phyloP scores from a whole-genome alignment of 2,329 filamentous ascomycete species.

The Paradendryphiella salina region DNA sequence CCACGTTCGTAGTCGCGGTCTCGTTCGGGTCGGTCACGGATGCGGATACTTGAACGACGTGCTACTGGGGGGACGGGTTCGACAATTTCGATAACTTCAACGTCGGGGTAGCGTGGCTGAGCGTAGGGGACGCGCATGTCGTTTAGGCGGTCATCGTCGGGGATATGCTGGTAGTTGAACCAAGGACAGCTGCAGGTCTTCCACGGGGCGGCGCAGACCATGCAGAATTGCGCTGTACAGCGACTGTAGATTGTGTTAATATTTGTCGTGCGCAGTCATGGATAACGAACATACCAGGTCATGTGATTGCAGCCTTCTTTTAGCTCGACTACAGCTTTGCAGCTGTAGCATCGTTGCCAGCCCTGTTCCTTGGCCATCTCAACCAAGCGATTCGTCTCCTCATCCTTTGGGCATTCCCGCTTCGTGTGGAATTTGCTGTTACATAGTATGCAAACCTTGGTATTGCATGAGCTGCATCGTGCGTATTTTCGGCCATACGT shows the following conservation, averaged over 20 bases:
- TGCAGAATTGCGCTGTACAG: constrained; percentile 84
- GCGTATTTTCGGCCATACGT: constrained; percentile 63
- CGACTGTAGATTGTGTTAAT: constrained; percentile 54
- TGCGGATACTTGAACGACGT: constrained; percentile 33
- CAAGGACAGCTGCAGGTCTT: constrained; percentile 80
- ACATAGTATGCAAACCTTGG: constrained; percentile 74
- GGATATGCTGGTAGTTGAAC: constrained; percentile 65
- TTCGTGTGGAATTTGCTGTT: constrained; percentile 71
- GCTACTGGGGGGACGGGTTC: constrained; percentile 29
- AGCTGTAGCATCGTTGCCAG: constrained; percentile 76
- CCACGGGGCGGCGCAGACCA: constrained; percentile 81
- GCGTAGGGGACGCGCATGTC: constrained; percentile 42
- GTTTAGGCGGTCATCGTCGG: constrained; percentile 58
- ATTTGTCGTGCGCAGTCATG: constrained; percentile 6
- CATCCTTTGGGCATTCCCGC: constrained; percentile 71
- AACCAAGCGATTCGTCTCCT: constrained; percentile 66
- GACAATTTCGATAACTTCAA: constrained; percentile 40
- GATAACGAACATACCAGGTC: constrained; percentile 67
- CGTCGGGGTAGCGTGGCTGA: constrained; percentile 25
- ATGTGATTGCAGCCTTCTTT: constrained; percentile 87
- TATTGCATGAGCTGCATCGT: constrained; percentile 71
- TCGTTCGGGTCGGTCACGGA: constrained; percentile 31
- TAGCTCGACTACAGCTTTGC: constrained; percentile 73
- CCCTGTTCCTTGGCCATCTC: constrained; percentile 67
- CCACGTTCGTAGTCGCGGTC: constrained; percentile 51